Evolutionary conservation across 208 protist genomes (phyloP).

Genomic region (Acanthamoeba culbertsoni): DNA sequence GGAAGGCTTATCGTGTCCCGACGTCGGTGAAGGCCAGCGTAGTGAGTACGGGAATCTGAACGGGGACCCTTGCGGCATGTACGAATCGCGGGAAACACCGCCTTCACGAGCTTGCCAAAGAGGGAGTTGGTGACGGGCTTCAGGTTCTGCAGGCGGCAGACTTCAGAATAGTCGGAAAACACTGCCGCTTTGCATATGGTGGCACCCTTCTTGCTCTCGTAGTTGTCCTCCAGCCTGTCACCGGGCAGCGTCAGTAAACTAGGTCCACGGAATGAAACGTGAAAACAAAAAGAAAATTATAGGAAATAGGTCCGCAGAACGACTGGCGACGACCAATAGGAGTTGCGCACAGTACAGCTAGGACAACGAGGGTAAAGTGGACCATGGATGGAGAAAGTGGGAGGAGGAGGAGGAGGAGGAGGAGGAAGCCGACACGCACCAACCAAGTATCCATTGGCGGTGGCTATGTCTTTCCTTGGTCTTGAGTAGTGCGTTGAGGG

Average conservation of each 20-base stretch:
- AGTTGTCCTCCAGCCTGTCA: slow-evolving; percentile 22
- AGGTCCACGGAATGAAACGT: background rate
- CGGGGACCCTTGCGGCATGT: slow-evolving; percentile 48
- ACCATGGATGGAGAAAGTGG: background rate
- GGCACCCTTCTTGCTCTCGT: background rate
- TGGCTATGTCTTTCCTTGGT: slow-evolving; percentile 49
- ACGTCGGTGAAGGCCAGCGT: background rate
- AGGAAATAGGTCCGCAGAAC: background rate
- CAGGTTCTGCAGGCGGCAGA: background rate
- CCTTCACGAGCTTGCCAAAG: slow-evolving; percentile 49
- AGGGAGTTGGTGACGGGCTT: slow-evolving; percentile 57
- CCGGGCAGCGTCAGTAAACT: background rate
- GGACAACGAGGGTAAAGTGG: background rate
- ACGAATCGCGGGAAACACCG: slow-evolving; percentile 3
- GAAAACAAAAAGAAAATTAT: background rate
- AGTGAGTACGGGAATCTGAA: slow-evolving; percentile 31
- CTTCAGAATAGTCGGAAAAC: slow-evolving; percentile 4
- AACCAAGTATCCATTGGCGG: slow-evolving; percentile 41
- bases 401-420: background rate
- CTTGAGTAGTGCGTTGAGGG: slow-evolving; percentile 41
- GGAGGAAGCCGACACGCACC: background rate
- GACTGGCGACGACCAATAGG: background rate
- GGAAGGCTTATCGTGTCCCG: background rate
- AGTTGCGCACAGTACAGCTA: background rate
- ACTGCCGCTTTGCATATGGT: slow-evolving; percentile 28